Percentiles rank a stretch among this genome's conserved stretches.
Conservation (phyloP, 495 filamentous ascomycete genomes). For the Delitschia confertaspora region DNA sequence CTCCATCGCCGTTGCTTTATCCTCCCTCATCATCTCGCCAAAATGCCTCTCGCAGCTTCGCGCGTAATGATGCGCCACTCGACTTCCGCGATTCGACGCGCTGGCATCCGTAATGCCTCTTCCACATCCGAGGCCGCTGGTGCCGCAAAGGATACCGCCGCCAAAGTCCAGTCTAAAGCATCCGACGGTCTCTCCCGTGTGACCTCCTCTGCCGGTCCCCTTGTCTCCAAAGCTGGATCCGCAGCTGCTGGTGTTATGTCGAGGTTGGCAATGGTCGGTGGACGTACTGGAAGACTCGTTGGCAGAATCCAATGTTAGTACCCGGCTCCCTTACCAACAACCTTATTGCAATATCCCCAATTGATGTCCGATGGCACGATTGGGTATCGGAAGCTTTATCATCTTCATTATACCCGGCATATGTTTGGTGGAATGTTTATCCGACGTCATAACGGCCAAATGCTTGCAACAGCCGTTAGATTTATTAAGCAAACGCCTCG, state of each 20-base stretch:
- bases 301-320: slow-evolving; percentile 78
- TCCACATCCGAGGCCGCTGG: slow-evolving; percentile 59
- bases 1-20: slow-evolving; percentile 19
- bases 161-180: slow-evolving; percentile 64
- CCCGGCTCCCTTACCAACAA: no score
- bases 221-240: slow-evolving; percentile 60
- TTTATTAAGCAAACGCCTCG: no score
- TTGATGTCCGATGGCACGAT: no score
- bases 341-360: no score
- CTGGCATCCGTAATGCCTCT: slow-evolving; percentile 52
- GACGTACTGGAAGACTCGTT: slow-evolving; percentile 72
- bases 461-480: no score
- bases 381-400: neutral
- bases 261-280: slow-evolving; percentile 69
- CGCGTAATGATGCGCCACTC: slow-evolving; percentile 55
- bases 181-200: slow-evolving; percentile 79
- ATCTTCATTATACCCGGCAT: neutral
- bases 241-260: slow-evolving; percentile 48
- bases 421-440: neutral
- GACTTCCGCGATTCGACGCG: slow-evolving; percentile 49
- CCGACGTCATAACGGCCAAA: neutral
- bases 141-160: slow-evolving; percentile 48
- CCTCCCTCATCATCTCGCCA: slow-evolving; percentile 14
- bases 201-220: slow-evolving; percentile 67
- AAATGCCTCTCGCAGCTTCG: slow-evolving; percentile 41